A percentile compares a stretch with the other conserved stretches of the same genome.
Conservation (phyloP, 31 red algal species). For the Odonthalia washingtoniensis region DNA sequence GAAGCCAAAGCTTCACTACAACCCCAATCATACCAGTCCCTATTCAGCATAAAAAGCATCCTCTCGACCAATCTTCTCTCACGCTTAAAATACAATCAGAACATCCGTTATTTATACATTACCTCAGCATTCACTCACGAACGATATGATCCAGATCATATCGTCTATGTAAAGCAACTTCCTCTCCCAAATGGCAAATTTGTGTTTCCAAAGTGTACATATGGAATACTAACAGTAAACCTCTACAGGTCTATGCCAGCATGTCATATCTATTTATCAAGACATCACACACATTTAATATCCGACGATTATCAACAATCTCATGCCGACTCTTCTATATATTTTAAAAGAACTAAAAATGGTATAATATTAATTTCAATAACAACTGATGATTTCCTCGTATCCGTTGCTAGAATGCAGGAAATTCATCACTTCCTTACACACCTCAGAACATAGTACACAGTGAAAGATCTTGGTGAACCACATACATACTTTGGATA, state of each 20-base stretch:
- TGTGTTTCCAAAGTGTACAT: neutral
- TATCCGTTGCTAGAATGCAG: neutral
- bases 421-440: neutral
- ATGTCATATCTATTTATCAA: neutral
- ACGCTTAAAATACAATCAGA: neutral
- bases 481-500: neutral
- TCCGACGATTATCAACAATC: constrained; percentile 4
- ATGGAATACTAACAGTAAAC: neutral
- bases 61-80: neutral
- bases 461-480: neutral
- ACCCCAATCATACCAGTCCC: no score
- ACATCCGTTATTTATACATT: constrained; percentile 27
- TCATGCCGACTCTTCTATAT: no score
- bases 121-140: no score
- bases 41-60: constrained; percentile 27
- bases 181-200: constrained; percentile 14
- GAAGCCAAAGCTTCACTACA: no score
- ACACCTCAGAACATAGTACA: neutral
- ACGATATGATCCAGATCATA: no score
- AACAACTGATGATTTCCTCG: constrained; percentile 19
- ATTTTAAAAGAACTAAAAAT: neutral
- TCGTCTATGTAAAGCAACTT: constrained; percentile 9
- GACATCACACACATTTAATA: neutral
- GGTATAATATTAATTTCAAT: neutral
- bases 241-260: constrained; percentile 8